A percentile compares a stretch with the other conserved stretches of the same genome.
Conservation (phyloP, 2,329 filamentous ascomycete genomes). For the Emmonsia crescens region DNA sequence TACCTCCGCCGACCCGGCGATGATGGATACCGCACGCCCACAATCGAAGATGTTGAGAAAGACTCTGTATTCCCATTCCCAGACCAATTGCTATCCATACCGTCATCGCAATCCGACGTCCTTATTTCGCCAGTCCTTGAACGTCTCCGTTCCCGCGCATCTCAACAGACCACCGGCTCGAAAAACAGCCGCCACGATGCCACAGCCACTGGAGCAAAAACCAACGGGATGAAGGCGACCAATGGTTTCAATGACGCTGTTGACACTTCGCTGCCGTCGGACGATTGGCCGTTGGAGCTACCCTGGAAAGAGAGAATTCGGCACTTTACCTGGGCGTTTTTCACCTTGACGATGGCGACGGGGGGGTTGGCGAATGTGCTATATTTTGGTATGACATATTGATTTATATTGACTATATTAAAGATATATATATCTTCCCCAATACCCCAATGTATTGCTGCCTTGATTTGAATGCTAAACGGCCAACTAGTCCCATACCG, state of each 20-base stretch:
- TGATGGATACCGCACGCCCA: slow-evolving; percentile 36
- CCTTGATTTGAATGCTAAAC: slow-evolving; percentile 9
- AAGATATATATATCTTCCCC: background rate
- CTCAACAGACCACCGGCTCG: background rate
- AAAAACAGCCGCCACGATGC: background rate
- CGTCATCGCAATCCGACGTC: background rate
- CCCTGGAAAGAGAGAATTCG: slow-evolving; percentile 46
- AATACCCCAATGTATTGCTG: background rate
- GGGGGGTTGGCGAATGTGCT: slow-evolving; percentile 51
- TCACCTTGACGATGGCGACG: slow-evolving; percentile 57
- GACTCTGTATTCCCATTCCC: slow-evolving; percentile 11
- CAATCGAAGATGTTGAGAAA: slow-evolving; percentile 33
- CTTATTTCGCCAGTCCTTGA: background rate
- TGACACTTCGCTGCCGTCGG: slow-evolving; percentile 8
- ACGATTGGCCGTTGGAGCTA: slow-evolving; percentile 20
- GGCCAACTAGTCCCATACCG: slow-evolving; percentile 39
- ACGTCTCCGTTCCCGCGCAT: background rate
- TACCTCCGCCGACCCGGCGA: slow-evolving; percentile 30
- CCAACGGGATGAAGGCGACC: background rate
- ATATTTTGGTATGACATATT: slow-evolving; percentile 39
- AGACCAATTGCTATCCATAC: background rate
- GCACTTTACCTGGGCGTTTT: slow-evolving; percentile 68
- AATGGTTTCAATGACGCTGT: slow-evolving; percentile 9
- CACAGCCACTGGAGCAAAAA: background rate
- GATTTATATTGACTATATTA: slow-evolving; percentile 10